Conservation (phyloP, 164 flowering plant genomes). For the Euptelea pleiosperma region DNA sequence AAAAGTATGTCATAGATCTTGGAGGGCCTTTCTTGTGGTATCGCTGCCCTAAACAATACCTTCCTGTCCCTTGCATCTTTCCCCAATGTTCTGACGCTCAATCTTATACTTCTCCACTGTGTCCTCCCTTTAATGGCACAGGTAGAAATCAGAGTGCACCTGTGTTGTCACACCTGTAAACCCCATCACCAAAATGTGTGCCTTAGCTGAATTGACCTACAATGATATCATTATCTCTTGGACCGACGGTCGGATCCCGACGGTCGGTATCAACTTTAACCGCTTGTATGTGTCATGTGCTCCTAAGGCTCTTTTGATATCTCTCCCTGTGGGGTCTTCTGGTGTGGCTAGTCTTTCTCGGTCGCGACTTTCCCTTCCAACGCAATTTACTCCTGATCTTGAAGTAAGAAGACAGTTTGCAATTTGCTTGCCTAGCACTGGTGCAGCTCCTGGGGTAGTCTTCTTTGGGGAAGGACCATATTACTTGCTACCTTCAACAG, state of each 20-base stretch:
- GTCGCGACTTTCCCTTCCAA: constrained; percentile 20
- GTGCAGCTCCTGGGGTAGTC: constrained; percentile 21
- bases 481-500: constrained; percentile 19
- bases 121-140: constrained; percentile 5
- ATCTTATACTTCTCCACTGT: constrained; percentile 10
- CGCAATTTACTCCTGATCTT: constrained; percentile 15
- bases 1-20: constrained; percentile 31
- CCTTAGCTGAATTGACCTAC: constrained; percentile 18
- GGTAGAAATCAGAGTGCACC: constrained; percentile 3
- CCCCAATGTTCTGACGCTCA: constrained; percentile 11
- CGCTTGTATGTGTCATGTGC: constrained; percentile 27
- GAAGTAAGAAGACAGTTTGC: constrained; percentile 22
- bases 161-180: constrained; percentile 27
- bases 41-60: constrained; percentile 18
- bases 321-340: constrained; percentile 20
- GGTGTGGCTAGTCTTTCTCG: constrained; percentile 37
- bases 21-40: constrained; percentile 24
- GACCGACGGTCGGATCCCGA: constrained; percentile 24
- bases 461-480: constrained; percentile 35
- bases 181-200: constrained; percentile 21
- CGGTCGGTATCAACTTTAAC: constrained; percentile 4
- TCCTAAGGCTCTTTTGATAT: constrained; percentile 15
- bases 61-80: constrained; percentile 18
- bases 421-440: constrained; percentile 30
- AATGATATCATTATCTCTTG: constrained; percentile 18